phyloP scores from a whole-genome alignment of 164 flowering plant genomes.

The Cinnamomum micranthum region DNA sequence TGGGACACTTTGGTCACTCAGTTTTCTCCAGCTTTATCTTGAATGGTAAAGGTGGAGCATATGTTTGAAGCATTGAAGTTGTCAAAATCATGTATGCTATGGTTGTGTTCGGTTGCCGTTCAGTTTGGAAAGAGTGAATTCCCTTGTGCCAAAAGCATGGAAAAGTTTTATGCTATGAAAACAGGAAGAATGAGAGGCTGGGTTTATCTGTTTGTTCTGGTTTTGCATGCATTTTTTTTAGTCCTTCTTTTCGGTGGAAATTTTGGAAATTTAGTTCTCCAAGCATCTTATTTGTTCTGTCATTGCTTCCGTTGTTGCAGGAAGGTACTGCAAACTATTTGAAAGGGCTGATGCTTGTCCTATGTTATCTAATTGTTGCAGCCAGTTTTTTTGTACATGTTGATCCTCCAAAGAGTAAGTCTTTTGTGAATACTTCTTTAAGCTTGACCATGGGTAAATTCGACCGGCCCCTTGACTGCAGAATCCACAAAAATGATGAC shows the following conservation, averaged over 20 bases:
- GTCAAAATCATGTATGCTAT: too few relatives aligned
- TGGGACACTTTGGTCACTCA: neutral
- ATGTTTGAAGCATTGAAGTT: neutral
- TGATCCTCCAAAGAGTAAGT: slow-evolving; percentile 36
- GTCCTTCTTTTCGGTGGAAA: neutral
- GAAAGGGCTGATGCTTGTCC: slow-evolving; percentile 65
- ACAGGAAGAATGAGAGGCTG: neutral
- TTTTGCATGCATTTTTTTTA: neutral
- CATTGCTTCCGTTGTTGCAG: slow-evolving; percentile 27
- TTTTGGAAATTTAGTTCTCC: neutral
- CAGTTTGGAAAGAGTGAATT: neutral
- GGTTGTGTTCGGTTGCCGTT: too few relatives aligned
- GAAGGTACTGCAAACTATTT: slow-evolving; percentile 68
- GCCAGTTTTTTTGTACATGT: slow-evolving; percentile 71
- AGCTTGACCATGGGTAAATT: neutral
- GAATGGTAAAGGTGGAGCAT: neutral
- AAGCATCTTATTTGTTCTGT: neutral
- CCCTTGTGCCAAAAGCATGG: neutral
- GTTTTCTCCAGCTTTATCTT: neutral
- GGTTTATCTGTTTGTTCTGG: neutral
- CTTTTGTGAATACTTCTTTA: neutral
- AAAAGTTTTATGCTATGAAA: too few relatives aligned
- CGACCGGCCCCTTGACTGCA: too few relatives aligned
- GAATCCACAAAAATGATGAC: too few relatives aligned
- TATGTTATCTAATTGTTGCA: slow-evolving; percentile 65